These are phyloP conservation scores for Mallotus japonicus DNA, from an alignment of 441 rosid species.

Conservation along the genomic window DNA sequence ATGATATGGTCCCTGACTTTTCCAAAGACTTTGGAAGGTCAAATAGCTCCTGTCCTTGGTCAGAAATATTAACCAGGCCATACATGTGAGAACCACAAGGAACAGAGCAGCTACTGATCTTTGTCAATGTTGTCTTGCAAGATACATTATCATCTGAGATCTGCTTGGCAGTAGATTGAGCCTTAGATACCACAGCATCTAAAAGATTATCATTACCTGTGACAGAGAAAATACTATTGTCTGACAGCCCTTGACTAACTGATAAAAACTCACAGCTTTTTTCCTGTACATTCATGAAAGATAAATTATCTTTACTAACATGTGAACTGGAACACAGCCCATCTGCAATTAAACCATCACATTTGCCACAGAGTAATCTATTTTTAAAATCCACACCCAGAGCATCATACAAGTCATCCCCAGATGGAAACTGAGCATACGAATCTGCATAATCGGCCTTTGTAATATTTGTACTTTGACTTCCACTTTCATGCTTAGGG, in stretches of 20 bases:
- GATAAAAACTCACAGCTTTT: conserved; percentile 38
- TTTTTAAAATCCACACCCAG: conserved; percentile 73
- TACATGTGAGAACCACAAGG: conserved; percentile 40
- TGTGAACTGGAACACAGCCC: conserved; percentile 31
- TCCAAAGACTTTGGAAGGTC: conserved; percentile 36
- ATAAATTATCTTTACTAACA: conserved; percentile 35
- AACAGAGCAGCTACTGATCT: conserved; percentile 52
- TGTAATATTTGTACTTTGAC: conserved; percentile 26
- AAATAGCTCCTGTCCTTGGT: conserved; percentile 39
- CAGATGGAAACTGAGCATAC: conserved; percentile 41
- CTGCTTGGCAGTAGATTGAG: conserved; percentile 55
- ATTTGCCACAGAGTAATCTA: conserved; percentile 41
- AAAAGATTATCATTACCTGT: conserved; percentile 62
- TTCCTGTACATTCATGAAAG: conserved; percentile 39
- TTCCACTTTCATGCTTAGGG: conserved; percentile 32
- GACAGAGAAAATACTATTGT: conserved; percentile 31
- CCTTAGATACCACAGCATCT: conserved; percentile 88
- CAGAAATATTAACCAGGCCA: conserved; percentile 34
- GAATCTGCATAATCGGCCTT: conserved; percentile 31
- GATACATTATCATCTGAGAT: conserved; percentile 67
- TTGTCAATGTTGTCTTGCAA: conserved; percentile 63
- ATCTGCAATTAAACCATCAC: conserved; percentile 31
- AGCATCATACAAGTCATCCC: conserved; percentile 77
- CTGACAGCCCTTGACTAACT: conserved; percentile 35
- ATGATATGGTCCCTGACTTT: conserved; percentile 33